Conservation (phyloP, 805 yeast species). For the Lachancea kluyveri region DNA sequence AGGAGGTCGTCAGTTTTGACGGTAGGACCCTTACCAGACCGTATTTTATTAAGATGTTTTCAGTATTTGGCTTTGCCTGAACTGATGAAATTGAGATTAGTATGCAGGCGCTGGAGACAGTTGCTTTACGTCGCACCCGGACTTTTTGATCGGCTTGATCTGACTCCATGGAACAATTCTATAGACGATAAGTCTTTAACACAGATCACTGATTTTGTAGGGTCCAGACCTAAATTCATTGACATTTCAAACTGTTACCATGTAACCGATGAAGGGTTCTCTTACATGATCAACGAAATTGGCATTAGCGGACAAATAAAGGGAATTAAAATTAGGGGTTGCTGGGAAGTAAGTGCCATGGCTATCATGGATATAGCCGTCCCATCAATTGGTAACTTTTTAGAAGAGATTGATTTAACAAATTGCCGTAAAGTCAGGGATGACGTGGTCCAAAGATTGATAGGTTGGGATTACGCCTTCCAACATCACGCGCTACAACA, state of each 20-base stretch:
- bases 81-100: constrained; percentile 52
- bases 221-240: constrained; percentile 54
- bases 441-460: constrained; percentile 60
- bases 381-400: constrained; percentile 52
- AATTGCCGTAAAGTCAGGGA: constrained; percentile 72
- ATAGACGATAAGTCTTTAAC: constrained; percentile 53
- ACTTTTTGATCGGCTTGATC: constrained; percentile 46
- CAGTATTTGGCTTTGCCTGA: constrained; percentile 47
- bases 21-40: constrained; percentile 57
- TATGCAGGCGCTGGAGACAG: constrained; percentile 66
- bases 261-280: constrained; percentile 69
- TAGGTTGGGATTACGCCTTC: constrained; percentile 42
- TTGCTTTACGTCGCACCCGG: constrained; percentile 51
- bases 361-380: constrained; percentile 74
- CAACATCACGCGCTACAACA: not conserved
- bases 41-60: constrained; percentile 48
- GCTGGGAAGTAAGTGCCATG: constrained; percentile 77
- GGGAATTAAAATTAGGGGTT: constrained; percentile 54
- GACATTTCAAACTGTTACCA: constrained; percentile 72
- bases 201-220: constrained; percentile 62
- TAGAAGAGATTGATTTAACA: constrained; percentile 58
- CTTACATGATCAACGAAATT: constrained; percentile 61
- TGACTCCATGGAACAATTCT: constrained; percentile 55
- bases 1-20: constrained; percentile 54
- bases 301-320: constrained; percentile 59